These are phyloP conservation scores for Dentipellis sp. DNA, from an alignment of 768 basidiomycete genomes.

Conservation along the genomic window DNA sequence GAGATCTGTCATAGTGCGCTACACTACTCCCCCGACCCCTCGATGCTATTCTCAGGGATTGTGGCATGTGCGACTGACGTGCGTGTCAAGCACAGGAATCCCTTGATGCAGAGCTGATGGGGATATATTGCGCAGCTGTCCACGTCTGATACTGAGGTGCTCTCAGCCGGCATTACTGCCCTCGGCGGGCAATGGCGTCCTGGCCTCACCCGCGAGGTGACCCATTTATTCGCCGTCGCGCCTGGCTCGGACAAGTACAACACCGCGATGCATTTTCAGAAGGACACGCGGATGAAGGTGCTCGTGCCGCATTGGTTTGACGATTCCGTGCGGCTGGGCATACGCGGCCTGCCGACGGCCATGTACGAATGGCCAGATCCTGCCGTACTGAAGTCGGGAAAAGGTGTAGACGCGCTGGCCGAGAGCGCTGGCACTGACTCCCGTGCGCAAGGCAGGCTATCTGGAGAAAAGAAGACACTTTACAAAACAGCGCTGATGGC, in stretches of 20 bases:
- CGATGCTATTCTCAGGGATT: slow-evolving; percentile 76
- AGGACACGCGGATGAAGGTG: slow-evolving; percentile 50
- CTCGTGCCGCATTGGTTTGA: slow-evolving; percentile 94
- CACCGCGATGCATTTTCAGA: slow-evolving; percentile 47
- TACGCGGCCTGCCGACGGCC: slow-evolving; percentile 37
- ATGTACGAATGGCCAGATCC: slow-evolving; percentile 75
- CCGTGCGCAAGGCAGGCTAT: slow-evolving; percentile 22
- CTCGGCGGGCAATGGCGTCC: slow-evolving; percentile 78
- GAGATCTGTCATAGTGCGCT: slow-evolving; percentile 11
- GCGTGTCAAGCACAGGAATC: slow-evolving; percentile 11
- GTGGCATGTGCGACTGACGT: slow-evolving; percentile 67
- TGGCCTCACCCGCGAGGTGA: slow-evolving; percentile 75
- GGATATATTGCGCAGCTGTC: slow-evolving; percentile 35
- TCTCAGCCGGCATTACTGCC: slow-evolving; percentile 61
- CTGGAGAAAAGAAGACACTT: slow-evolving; percentile 24
- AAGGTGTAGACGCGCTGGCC: background rate
- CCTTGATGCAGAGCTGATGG: background rate
- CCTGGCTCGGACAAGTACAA: slow-evolving; percentile 34
- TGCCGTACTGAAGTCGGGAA: slow-evolving; percentile 30
- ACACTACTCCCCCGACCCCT: slow-evolving; percentile 69
- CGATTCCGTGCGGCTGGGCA: slow-evolving; percentile 50
- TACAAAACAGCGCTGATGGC: slow-evolving; percentile 24
- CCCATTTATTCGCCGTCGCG: slow-evolving; percentile 69
- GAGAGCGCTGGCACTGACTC: slow-evolving; percentile 16
- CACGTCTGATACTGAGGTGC: slow-evolving; percentile 55